These are phyloP conservation scores for Phaffomyces thermotolerans DNA, from an alignment of 805 yeast genomes.

Conservation along the genomic window DNA sequence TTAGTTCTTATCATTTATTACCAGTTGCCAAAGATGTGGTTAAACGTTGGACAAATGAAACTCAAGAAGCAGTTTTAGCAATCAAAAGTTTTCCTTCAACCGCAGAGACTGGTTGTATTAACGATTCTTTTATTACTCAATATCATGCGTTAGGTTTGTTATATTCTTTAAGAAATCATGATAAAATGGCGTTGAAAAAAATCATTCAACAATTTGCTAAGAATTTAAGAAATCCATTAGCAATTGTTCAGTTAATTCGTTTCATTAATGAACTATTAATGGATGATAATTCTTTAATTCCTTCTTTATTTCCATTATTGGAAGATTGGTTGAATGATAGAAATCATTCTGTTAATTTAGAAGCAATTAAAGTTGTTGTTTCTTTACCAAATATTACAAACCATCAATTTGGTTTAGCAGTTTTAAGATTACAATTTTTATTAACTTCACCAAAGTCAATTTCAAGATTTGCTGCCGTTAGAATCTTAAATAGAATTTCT, in stretches of 20 bases:
- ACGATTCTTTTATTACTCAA: constrained; percentile 78
- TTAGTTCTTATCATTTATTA: constrained; percentile 81
- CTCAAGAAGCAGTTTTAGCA: constrained; percentile 79
- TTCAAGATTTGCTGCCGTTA: constrained; percentile 87
- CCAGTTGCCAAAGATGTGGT: constrained; percentile 90
- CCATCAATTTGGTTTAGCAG: constrained; percentile 63
- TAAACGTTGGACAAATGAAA: constrained; percentile 88
- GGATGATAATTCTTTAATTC: constrained; percentile 59
- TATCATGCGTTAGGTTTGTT: constrained; percentile 92
- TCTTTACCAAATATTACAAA: constrained; percentile 39
- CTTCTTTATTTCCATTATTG: constrained; percentile 57
- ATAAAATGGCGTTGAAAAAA: constrained; percentile 88
- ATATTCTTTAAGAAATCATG: constrained; percentile 82
- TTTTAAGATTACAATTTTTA: constrained; percentile 66
- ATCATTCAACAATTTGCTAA: constrained; percentile 71
- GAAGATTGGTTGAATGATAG: constrained; percentile 68
- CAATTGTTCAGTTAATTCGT: constrained; percentile 79
- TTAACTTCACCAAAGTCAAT: constrained; percentile 84
- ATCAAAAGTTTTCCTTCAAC: constrained; percentile 35
- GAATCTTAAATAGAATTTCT: constrained; percentile 82
- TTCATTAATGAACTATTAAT: constrained; percentile 64
- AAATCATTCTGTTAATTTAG: constrained; percentile 85
- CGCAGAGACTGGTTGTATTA: constrained; percentile 39
- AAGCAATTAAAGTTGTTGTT: constrained; percentile 62
- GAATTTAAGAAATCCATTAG: constrained; percentile 70